These are phyloP conservation scores for Tothia fuscella DNA, from an alignment of 2,329 filamentous ascomycete genomes.

Conservation along the genomic window DNA sequence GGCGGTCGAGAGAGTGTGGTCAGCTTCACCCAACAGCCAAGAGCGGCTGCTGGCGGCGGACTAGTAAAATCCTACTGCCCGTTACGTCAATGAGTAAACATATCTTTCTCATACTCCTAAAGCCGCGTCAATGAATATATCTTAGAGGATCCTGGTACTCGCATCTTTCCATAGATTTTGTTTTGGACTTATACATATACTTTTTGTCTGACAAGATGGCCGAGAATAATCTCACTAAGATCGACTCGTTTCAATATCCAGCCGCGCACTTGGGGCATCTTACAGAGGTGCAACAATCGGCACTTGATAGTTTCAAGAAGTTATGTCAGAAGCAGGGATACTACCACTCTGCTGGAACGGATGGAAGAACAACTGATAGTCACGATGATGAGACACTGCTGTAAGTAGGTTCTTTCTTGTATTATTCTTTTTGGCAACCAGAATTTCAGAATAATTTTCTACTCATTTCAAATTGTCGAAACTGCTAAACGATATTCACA, in stretches of 20 bases:
- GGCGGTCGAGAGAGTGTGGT: no score
- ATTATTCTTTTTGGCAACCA: background rate
- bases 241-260: conserved; percentile 43
- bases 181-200: background rate
- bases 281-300: conserved; percentile 52
- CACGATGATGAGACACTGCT: conserved; percentile 65
- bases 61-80: no score
- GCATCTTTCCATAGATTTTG: background rate
- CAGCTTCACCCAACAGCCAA: no score
- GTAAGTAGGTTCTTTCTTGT: conserved; percentile 33
- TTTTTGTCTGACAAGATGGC: background rate
- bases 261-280: conserved; percentile 73
- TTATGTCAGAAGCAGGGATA: conserved; percentile 53
- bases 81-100: no score
- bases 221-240: conserved; percentile 8
- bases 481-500: no score
- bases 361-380: conserved; percentile 33
- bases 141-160: background rate
- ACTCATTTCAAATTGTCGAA: no score
- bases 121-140: no score
- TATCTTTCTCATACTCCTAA: no score
- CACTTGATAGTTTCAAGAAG: conserved; percentile 60
- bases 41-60: no score
- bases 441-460: background rate
- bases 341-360: conserved; percentile 38